Base-by-base conservation (phyloP, 345 rosid species). In the Ceriops tagal region DNA sequence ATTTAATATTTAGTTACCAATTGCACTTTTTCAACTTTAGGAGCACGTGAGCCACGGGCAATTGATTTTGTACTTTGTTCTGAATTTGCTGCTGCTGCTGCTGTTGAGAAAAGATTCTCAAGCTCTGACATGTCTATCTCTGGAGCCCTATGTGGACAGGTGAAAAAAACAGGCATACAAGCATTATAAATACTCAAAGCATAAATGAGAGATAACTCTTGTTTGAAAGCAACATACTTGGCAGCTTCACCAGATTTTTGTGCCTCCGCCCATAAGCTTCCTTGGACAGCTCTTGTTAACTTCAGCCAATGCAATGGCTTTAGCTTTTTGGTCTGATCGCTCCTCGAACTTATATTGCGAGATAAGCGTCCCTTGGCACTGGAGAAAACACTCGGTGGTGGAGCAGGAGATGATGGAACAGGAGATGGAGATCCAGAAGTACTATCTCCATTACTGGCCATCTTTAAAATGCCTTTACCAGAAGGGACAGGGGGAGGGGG, bases 281-380 rank as follows among this genome's bases (percentile, higher is more conserved):
- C 98, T 69, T 85, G 88, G 24, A 89, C 91, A 35, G 97, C 97
- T 88, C 91, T 93, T 61, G 92, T 78, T 65, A 93, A 70, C 84
- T 93, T 93, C 84, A 93, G 80, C 98, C 98, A 93, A 82, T 93
- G 98, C 82, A 91, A 79, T 10, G 98, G 97, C 83, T 93, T 93
- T 71, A 93, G 78, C 82, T 93, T 93, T 75, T 91, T 93, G 57
- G 83, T 64, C 62, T 87, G 88, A 68, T 79, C 68, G 68, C 69
- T 79, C 82, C 74, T 91, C 51, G 79, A 77, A 80, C 74, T 77
- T 71, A 88, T 73, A 62, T 83, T 69, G 34, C 96, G 98, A 32
- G 90, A 82, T 73, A 89, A 77, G 30, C 92, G 78, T 18, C 96
- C 90, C 79, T 80, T 93, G 73, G 83, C 77, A 53, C 71, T 77